These are phyloP conservation scores for Pichia cactophila DNA, from an alignment of 1,139 yeast genomes.

Conservation along the genomic window DNA sequence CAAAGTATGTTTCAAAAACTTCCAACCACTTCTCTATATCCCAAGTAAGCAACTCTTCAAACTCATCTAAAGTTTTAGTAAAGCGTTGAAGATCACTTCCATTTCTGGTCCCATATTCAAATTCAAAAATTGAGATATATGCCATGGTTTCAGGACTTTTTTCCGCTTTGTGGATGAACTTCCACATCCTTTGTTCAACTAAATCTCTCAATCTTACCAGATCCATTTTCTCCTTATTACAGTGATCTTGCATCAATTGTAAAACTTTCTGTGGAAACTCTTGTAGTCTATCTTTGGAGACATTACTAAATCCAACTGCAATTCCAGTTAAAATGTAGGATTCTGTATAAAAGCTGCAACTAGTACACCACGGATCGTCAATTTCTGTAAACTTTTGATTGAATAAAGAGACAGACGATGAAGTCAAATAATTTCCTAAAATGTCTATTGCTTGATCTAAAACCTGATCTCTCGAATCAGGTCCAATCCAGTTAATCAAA, in stretches of 20 bases:
- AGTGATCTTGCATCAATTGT: conserved; percentile 44
- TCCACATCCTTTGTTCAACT: conserved; percentile 56
- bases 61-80: conserved; percentile 51
- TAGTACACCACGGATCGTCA: conserved; percentile 76
- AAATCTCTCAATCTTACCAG: conserved; percentile 58
- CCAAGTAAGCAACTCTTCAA: conserved; percentile 57
- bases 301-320: conserved; percentile 58
- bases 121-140: conserved; percentile 66
- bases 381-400: conserved; percentile 69
- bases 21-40: conserved; percentile 57
- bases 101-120: conserved; percentile 63
- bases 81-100: conserved; percentile 52
- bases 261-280: conserved; percentile 47
- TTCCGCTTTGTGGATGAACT: conserved; percentile 59
- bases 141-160: conserved; percentile 55
- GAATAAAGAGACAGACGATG: conserved; percentile 62
- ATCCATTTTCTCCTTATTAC: conserved; percentile 46
- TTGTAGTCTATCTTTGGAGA: conserved; percentile 59
- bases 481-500: conserved; percentile 77
- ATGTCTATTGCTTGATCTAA: conserved; percentile 63
- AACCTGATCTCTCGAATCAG: conserved; percentile 45
- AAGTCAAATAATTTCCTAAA: conserved; percentile 69
- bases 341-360: conserved; percentile 60
- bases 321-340: conserved; percentile 57
- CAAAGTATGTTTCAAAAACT: conserved; percentile 45